Evolutionary conservation across 192 early-diverging fungal genomes (phyloP), one percentile per base, ranked within the genome.

Genomic region (Entomortierella parvispora): DNA sequence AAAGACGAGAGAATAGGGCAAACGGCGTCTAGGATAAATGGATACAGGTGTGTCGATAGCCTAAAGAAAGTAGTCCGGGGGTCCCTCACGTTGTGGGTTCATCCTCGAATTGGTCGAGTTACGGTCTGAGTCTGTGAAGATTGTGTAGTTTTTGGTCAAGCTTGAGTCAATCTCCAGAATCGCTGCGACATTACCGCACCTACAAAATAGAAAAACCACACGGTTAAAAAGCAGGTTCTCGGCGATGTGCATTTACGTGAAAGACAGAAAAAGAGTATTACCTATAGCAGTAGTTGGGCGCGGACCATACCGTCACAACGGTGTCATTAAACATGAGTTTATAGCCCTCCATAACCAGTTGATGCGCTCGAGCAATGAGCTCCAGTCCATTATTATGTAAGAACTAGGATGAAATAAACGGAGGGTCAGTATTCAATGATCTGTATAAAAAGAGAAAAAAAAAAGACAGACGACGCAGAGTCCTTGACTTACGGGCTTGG

Each of bases 271-370:
- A 31, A 22, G 2, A 5, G 23, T 3, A 42, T 37, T 83, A 85
- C 87, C 96, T 86, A 69, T 99, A 99, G 77, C 97, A 99, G 80
- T 99, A 99, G 85, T 99, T 99, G 65, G 98, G 98, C 11, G 98
- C 98, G 8, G 92, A 94, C 98, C 98, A 99, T 0, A 99, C 97
- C 5, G 97, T 99, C 25, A 98, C 97, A 50, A 96, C 93, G 0
- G 90, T 94, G 29, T 94, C 90, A 48, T 98, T 93, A 80, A 99
- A 99, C 95, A 98, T 97, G 25, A 90, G 79, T 82, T 98, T 98
- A 76, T 94, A 99, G 3, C 93, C 97, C 82, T 98, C 97, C 95
- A 96, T 96, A 23, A 98, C 95, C 71, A 98, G 83, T 82, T 97
- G 95, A 87, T 97, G 97, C 10, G 97, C 97, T 17, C 97, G 90